These are phyloP conservation scores for Cafeteria roenbergensis DNA, from an alignment of 108 stramenopile genomes.

Conservation along the genomic window DNA sequence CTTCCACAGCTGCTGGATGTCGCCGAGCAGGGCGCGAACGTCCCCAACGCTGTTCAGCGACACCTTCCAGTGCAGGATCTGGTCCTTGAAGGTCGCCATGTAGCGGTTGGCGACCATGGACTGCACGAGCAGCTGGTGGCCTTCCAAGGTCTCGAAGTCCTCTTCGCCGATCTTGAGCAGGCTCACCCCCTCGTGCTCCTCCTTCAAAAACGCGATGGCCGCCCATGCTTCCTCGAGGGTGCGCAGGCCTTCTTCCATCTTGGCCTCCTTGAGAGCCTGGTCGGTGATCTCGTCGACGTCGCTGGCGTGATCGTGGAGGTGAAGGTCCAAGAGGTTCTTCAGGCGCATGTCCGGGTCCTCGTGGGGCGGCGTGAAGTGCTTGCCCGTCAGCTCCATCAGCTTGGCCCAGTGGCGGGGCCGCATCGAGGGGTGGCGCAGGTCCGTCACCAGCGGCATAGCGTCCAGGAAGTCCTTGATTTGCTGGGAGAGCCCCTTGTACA, in stretches of 20 bases:
- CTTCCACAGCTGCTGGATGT: conserved; percentile 66
- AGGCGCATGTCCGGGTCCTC: conserved; percentile 47
- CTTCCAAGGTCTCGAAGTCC: conserved; percentile 60
- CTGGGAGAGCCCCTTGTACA: conserved; percentile 42
- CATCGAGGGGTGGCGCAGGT: conserved; percentile 50
- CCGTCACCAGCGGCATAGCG: conserved; percentile 57
- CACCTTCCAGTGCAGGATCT: conserved; percentile 11
- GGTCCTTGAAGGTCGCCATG: conserved; percentile 11
- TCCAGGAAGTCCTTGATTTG: conserved; percentile 58
- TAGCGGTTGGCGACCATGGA: conserved; percentile 58
- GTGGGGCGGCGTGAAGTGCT: conserved; percentile 50
- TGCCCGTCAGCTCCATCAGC: conserved; percentile 35
- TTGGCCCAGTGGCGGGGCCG: conserved; percentile 60
- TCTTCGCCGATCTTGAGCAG: conserved; percentile 57
- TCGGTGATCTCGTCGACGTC: conserved; percentile 67
- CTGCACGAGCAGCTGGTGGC: conserved; percentile 59
- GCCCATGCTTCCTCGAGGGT: conserved; percentile 51
- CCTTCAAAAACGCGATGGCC: conserved; percentile 44
- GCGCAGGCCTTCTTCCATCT: conserved; percentile 53
- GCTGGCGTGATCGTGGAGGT: conserved; percentile 50
- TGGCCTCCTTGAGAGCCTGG: conserved; percentile 61
- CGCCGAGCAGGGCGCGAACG: conserved; percentile 42
- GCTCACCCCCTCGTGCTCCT: conserved; percentile 40
- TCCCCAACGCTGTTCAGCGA: conserved; percentile 27
- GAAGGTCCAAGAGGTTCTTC: conserved; percentile 45